Base-by-base conservation (phyloP, 768 basidiomycete species). In the Suillus brevipes region DNA sequence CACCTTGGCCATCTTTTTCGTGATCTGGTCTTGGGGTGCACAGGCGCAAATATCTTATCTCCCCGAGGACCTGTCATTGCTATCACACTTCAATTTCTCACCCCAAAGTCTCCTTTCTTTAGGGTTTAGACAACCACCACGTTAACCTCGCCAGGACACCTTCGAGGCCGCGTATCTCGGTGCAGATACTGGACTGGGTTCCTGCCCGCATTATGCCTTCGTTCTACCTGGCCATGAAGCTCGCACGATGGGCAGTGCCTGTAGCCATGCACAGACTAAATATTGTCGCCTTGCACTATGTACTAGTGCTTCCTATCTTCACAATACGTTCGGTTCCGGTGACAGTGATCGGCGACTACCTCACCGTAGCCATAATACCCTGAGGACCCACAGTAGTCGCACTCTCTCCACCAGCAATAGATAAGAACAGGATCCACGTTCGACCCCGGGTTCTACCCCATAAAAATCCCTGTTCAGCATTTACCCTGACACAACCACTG, bases 401-500 rank as follows among this genome's bases (percentile, higher is more conserved):
- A 23, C 18, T 25, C 10, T 40, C 40, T 10, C 18, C 28, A 28
- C 57, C 38, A 59, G 38, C 38, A 12, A 59, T 42, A 40, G 57
- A 59, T 59, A 28, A 59, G 40, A 13, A 13, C 9, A 10, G 23
- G 4, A 25, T 25, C 23, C 50, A 5, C 28, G 2, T 8, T 20
- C 31, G 12, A 59, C 40, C 58, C 40, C 58, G 58, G 58, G 18
- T 28, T 42, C 20, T 42, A 6, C 38, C 58, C 18, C 40, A 6
- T 20, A 20, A 12, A 28, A n/a, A 42, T 20, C 58, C 58, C 37
- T 58, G 57, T 9, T 58, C 38, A 59, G 40, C 18, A 18, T 40
- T 28, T 42, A 59, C 18, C 58, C 58, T 59, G 58, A 59, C 58
- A 59, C 25, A 13, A 59, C 38, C 57, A 16, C 38, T 59, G 25